These are phyloP conservation scores for Meredithiella fracta DNA, from an alignment of 2,329 filamentous ascomycete genomes.

Conservation along the genomic window DNA sequence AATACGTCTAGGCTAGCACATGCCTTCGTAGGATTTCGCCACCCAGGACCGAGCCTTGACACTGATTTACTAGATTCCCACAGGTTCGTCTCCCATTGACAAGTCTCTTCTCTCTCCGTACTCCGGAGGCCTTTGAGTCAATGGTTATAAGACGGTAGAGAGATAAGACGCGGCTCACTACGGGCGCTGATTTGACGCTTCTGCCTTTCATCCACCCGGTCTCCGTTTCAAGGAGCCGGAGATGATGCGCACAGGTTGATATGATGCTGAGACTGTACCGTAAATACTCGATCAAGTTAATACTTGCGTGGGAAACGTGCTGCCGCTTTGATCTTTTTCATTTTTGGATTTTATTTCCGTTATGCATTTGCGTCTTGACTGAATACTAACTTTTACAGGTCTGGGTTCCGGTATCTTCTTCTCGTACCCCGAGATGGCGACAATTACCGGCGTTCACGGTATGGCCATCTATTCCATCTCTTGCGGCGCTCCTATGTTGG, in stretches of 20 bases:
- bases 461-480: constrained; percentile 60
- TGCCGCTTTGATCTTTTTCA: constrained; percentile 51
- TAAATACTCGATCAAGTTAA: constrained; percentile 97
- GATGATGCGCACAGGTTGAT: constrained; percentile 11
- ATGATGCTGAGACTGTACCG: constrained; percentile 90
- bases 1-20: too few relatives aligned
- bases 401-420: constrained; percentile 74
- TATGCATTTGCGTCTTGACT: constrained; percentile 14
- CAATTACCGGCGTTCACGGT: constrained; percentile 63
- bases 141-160: constrained; percentile 1
- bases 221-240: constrained; percentile 2
- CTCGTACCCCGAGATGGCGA: constrained; percentile 65
- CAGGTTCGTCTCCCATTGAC: constrained; percentile 15
- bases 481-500: constrained; percentile 53
- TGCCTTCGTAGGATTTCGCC: background rate
- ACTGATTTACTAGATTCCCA: constrained; percentile 10
- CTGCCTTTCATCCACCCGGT: constrained; percentile 7
- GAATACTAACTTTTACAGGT: constrained; percentile 38
- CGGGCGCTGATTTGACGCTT: constrained; percentile 47
- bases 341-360: background rate
- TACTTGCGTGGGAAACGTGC: constrained; percentile 97
- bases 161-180: constrained; percentile 50
- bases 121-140: background rate
- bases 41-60: background rate
- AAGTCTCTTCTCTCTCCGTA: constrained; percentile 8